Evolutionary conservation across 2,329 filamentous ascomycete species (phyloP), one percentile per base, ranked within the genome.

Genomic region (Stromatinia cepivora): DNA sequence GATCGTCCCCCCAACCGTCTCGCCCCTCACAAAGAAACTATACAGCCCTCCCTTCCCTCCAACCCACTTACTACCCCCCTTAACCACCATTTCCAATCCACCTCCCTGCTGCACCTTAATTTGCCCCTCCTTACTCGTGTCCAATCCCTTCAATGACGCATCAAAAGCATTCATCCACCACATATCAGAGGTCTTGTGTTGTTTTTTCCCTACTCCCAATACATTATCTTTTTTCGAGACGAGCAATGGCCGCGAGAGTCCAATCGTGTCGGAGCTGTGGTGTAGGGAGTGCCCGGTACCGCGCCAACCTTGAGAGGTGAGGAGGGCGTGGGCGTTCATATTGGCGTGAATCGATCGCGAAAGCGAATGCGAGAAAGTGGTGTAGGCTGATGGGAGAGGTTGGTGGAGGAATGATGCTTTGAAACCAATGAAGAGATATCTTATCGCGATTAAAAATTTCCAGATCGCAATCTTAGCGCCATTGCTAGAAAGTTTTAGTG

Each of bases 161-260:
- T 98, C 94, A 75, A 97, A 97, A 15, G 95, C 95, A 70, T 92
- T 90, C 80, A 97, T 85, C 95, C 95, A 99, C 95, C 95, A 99
- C 79, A 97, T 93, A 78, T 97, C 94, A 75, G 84, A 87, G 80
- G 85, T 83, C 31, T 72, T 73, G 69, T 86, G 85, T 73, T 87
- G 87, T 79, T 92, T 93, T 78, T 92, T 89, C 67, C 94, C 94
- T 7, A 98, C 83, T 34, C 94, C 94, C 66, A 92, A 84, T 39
- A 86, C 90, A 79, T 97, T 91, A 75, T 90, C 86, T 80, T 97
- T 97, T 75, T 92, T 90, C 70, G 91, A 89, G 69, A 97, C 86
- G 50, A 97, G 88, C 39, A 98, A 86, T 7, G 94, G 94, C 75
- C 91, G 92, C 36, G 89, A 88, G 67, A 98, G 89, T 56, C 94